phyloP scores from a whole-genome alignment of 441 rosid species.

The Iberis amara region DNA sequence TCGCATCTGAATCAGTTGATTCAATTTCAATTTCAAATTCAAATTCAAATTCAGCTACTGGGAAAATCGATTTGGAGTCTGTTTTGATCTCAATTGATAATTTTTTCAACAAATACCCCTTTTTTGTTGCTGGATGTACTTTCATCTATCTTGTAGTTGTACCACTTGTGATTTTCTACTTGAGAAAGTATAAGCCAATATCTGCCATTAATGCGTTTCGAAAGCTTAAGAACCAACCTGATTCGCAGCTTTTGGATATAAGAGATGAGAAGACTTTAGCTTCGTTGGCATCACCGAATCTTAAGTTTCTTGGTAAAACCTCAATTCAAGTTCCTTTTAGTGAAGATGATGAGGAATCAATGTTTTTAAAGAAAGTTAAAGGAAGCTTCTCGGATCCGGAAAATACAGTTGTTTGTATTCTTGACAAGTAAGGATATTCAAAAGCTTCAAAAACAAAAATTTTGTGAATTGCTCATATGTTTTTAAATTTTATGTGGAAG shows the following conservation, averaged over 20 bases:
- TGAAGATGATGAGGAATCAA: conserved; percentile 41
- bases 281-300: conserved; percentile 59
- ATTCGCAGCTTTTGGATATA: conserved; percentile 76
- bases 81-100: conserved; percentile 58
- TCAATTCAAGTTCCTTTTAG: conserved; percentile 48
- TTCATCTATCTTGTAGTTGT: conserved; percentile 71
- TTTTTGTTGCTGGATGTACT: conserved; percentile 76
- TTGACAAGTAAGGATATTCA: conserved; percentile 45
- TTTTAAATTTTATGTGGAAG: conserved; percentile 42
- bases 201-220: conserved; percentile 62
- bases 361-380: conserved; percentile 41
- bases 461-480: neutral
- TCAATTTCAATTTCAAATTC: neutral
- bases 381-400: conserved; percentile 41
- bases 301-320: conserved; percentile 47
- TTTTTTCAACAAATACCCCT: conserved; percentile 65
- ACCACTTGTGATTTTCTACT: conserved; percentile 47
- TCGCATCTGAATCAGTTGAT: conserved; percentile 44
- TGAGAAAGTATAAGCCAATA: conserved; percentile 62
- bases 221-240: conserved; percentile 51
- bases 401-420: conserved; percentile 44
- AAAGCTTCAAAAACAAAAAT: neutral
- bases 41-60: conserved; percentile 27
- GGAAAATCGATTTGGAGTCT: conserved; percentile 62
- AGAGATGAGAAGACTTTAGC: conserved; percentile 56